Percentiles rank a stretch among this genome's conserved stretches.
Conservation (phyloP, 768 basidiomycete species). For the Pholiota microspora region DNA sequence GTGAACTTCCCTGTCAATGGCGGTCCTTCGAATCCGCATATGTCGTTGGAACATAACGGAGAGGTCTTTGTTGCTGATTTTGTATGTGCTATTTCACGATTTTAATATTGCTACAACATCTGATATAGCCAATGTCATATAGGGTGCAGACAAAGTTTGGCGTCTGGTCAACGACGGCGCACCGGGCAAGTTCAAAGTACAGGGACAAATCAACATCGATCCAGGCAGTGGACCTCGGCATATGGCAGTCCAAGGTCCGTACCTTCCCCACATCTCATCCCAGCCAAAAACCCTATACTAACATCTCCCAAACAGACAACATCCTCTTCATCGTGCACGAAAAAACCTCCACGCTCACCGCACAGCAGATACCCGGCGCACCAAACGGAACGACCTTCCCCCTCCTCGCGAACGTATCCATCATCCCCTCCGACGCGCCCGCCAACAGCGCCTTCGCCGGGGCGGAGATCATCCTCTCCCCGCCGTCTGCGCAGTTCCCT, state of each 20-base stretch:
- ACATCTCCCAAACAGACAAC: conserved; percentile 28
- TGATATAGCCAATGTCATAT: neutral
- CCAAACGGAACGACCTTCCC: conserved; percentile 46
- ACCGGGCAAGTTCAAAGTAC: conserved; percentile 47
- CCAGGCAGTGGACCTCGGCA: conserved; percentile 55
- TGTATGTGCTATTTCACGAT: conserved; percentile 27
- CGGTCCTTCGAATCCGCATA: conserved; percentile 56
- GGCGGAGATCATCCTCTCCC: conserved; percentile 59
- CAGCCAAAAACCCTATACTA: too few relatives aligned
- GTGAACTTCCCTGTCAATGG: conserved; percentile 46
- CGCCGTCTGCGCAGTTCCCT: conserved; percentile 40
- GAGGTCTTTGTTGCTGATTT: conserved; percentile 65
- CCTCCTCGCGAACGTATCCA: conserved; percentile 48
- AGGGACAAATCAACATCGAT: conserved; percentile 52
- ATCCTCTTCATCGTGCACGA: conserved; percentile 52
- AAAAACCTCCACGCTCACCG: conserved; percentile 49
- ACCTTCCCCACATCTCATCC: too few relatives aligned
- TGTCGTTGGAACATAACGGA: conserved; percentile 47
- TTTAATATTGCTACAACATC: neutral
- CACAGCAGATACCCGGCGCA: conserved; percentile 52
- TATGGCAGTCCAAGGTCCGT: conserved; percentile 24
- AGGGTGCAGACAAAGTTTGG: conserved; percentile 69
- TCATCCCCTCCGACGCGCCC: conserved; percentile 33
- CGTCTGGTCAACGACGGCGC: conserved; percentile 43
- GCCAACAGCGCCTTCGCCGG: conserved; percentile 38